These are phyloP conservation scores for Beauveria medogensis DNA, from an alignment of 2,329 filamentous ascomycete genomes.

Conservation along the genomic window DNA sequence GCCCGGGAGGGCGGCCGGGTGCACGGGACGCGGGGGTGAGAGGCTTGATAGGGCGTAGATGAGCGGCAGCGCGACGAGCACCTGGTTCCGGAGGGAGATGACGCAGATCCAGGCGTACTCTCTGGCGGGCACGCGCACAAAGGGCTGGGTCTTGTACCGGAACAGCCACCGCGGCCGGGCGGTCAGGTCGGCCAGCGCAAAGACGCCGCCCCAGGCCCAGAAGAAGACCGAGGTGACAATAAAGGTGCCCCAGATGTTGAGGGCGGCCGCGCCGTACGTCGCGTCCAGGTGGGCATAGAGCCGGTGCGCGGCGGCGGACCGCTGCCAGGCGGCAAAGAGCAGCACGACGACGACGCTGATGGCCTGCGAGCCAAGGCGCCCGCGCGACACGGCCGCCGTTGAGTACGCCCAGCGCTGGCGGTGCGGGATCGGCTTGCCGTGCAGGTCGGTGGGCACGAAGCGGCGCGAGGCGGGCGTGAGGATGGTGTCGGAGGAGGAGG, in stretches of 20 bases:
- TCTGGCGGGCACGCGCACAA: conserved; percentile 19
- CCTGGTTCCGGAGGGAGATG: conserved; percentile 37
- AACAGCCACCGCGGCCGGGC: conserved; percentile 34
- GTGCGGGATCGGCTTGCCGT: conserved; percentile 13
- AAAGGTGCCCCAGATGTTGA: conserved; percentile 30
- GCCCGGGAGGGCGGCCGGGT: conserved; percentile 6
- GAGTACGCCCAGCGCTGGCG: conserved; percentile 13
- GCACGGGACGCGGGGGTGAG: not conserved
- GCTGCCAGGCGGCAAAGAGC: conserved; percentile 12
- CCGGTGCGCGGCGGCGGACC: conserved; percentile 4
- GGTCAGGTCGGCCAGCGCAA: conserved; percentile 28
- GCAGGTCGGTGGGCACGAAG: conserved; percentile 13
- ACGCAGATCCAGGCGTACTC: conserved; percentile 13
- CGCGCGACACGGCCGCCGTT: conserved; percentile 2
- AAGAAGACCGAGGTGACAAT: conserved; percentile 31
- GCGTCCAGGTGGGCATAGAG: conserved; percentile 12
- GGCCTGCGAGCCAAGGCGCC: conserved; percentile 1
- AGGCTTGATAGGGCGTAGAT: not conserved
- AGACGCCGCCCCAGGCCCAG: conserved; percentile 31
- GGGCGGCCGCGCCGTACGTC: conserved; percentile 17
- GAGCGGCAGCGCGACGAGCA: conserved; percentile 20
- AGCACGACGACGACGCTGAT: not conserved
- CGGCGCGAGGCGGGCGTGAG: conserved; percentile 1
- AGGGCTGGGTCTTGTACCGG: conserved; percentile 42
- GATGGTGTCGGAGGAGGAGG: not conserved